Evolutionary conservation across 2,329 filamentous ascomycete genomes (phyloP), one percentile per base, ranked within the genome.

Genomic region (Cryphonectria radicalis): DNA sequence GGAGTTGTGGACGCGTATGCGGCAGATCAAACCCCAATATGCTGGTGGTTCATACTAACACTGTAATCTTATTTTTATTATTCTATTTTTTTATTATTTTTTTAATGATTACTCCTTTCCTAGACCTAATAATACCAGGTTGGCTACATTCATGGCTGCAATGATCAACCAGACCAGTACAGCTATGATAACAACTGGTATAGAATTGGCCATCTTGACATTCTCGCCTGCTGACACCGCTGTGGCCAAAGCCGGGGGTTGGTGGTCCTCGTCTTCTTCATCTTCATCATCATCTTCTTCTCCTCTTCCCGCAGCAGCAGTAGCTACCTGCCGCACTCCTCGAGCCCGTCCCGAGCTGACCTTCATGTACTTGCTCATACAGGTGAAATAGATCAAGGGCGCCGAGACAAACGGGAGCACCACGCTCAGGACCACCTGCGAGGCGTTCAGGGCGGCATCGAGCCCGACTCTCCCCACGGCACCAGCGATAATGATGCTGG

Each of bases 311-410:
- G 78, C 75, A 68, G 79, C 80, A 22, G 19, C 19, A 50, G 43
- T 19, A 19, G 43, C 43, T 67, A 80, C 80, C 43, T 50, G 43
- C 14, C 80, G 76, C 8, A 82, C 37, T 13, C 37, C 37, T 40
- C 8, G 37, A 40, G 37, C 80, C 35, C 79, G 78, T 46, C 85
- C 85, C 1, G 85, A 81, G 70, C 81, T 79, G 7, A 93, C 91
- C 11, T 89, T 93, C 94, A 97, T 97, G 81, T 92, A 96, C 77
- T 89, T 89, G 75, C 90, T 88, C 60, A 91, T 86, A 76, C 92
- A 93, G 0, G 94, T 97, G 77, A 97, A 97, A 81, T 92, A 97
- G 70, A 97, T 91, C 43, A 97, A 82, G 1, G 94, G 94, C 0
- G 93, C 92, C 0, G 89, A 90, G n/a, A 95, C 89, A 77, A 97